A percentile compares a stretch with the other conserved stretches of the same genome.
Evolutionary conservation across 169 alveolate genomes (phyloP).

Genomic region (Eimeria acervulina): DNA sequence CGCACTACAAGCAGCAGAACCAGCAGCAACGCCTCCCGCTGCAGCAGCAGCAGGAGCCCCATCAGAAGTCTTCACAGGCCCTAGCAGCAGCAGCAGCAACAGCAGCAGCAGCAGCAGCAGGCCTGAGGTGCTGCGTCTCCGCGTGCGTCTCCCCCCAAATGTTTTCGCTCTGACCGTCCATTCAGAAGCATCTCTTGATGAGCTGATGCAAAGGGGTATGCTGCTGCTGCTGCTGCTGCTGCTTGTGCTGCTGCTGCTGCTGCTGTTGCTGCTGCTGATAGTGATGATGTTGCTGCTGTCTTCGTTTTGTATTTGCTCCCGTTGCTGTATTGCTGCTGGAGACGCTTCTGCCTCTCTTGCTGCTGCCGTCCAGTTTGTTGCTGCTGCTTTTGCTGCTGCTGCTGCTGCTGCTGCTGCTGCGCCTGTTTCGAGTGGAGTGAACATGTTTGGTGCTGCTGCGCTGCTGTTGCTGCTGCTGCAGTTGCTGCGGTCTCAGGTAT

Average conservation of each 20-base stretch:
- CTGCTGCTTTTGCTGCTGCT: not conserved
- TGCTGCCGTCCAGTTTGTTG: not conserved
- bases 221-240: no score
- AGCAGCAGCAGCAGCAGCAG: no score
- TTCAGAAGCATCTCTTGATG: constrained; percentile 5
- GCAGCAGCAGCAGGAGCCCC: not conserved
- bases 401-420: no score
- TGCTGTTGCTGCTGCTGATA: not conserved
- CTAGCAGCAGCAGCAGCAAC: constrained; percentile 13
- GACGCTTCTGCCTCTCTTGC: not conserved
- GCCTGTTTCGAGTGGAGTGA: no score
- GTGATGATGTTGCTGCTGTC: not conserved
- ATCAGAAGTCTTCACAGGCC: not conserved
- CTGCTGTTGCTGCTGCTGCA: no score
- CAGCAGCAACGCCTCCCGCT: no score
- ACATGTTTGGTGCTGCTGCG: no score
- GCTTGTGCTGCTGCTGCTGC: no score
- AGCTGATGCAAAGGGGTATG: no score
- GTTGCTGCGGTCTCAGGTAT: no score
- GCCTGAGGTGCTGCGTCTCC: constrained; percentile 28
- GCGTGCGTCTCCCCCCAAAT: not conserved
- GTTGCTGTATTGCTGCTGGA: not conserved
- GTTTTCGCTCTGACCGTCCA: not conserved
- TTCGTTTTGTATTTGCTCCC: not conserved
- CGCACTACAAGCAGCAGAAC: no score